Percentiles rank a stretch among this genome's conserved stretches.
Conservation (phyloP, 2,329 filamentous ascomycete species). For the Fusarium brevicatenulatum region DNA sequence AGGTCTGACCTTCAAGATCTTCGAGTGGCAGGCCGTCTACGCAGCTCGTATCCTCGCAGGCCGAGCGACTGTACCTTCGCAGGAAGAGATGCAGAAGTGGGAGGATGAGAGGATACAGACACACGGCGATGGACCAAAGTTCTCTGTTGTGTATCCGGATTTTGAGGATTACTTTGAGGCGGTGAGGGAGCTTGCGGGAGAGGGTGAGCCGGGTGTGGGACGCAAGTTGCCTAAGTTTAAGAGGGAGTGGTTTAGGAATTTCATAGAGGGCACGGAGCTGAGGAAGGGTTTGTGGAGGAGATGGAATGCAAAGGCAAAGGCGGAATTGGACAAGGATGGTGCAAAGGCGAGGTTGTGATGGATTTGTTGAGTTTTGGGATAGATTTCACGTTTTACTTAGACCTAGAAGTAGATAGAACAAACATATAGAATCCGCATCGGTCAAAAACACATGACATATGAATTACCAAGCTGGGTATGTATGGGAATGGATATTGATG, state of each 20-base stretch:
- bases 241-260: constrained; percentile 58
- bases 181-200: constrained; percentile 60
- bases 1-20: constrained; percentile 73
- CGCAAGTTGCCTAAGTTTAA: constrained; percentile 57
- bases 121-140: constrained; percentile 66
- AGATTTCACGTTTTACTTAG: background rate
- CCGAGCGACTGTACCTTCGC: constrained; percentile 59
- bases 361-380: fast-evolving
- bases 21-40: constrained; percentile 74
- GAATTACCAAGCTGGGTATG: background rate
- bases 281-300: constrained; percentile 68
- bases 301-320: constrained; percentile 52
- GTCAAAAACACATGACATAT: too few relatives aligned
- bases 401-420: background rate
- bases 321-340: background rate
- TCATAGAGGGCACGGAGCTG: constrained; percentile 64
- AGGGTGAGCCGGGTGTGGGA: constrained; percentile 55
- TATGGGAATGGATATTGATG: background rate
- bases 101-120: constrained; percentile 63
- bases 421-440: background rate
- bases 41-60: constrained; percentile 68
- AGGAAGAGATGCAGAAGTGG: constrained; percentile 63
- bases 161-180: constrained; percentile 74
- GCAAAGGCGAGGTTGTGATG: constrained; percentile 1
- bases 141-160: constrained; percentile 67